Base-by-base conservation (phyloP, 768 basidiomycete genomes). In the Dentipellis sp. region DNA sequence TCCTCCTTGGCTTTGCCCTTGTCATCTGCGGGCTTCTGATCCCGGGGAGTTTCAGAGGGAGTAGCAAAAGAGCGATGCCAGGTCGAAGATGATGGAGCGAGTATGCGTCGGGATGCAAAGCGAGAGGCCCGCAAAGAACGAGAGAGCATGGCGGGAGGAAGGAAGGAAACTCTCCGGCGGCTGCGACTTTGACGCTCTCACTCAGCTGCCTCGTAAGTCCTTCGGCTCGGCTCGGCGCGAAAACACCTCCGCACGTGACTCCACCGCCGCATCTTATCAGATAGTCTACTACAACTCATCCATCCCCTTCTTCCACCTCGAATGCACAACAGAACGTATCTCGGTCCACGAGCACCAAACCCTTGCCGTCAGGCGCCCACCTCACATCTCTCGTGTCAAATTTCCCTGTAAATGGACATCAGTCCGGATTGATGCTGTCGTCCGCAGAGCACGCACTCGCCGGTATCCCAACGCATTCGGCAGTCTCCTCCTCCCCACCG, bases 291-390 rank as follows among this genome's bases (percentile, higher is more conserved):
- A 17, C 17, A n/a, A 16, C 42, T 50, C 14, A 14, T 9, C 23
- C 48, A 23, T 17, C 17, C 48, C 16, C 42, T 53, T 55, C 56
- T 29, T 62, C 61, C 23, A 60, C 61, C 9, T 62, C 61, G 34
- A 62, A 62, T 1, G 59, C 61, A 50, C 61, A 58, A 65, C 92
- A 94, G 65, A 93, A 95, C 42, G 78, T 79, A 36, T 87, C 82
- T 64, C 79, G 86, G 63, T 89, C 90, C 55, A 92, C 55, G 50
- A 95, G 66, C 2, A 86, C 72, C 54, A 94, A 68, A 0, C 88
- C 88, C 59, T 88, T 87, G 2, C 94, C 94, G 64, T 97, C 92
- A 3, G 89, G 88, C 11, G 89, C 80, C 91, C 91, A 97, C 42
- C 69, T 75, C 4, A 90, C 61, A 59, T 90, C 85, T 54, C 75